Evolutionary conservation across 495 filamentous ascomycete genomes (phyloP), one percentile per base, ranked within the genome.

Genomic region (Collariella sp.): DNA sequence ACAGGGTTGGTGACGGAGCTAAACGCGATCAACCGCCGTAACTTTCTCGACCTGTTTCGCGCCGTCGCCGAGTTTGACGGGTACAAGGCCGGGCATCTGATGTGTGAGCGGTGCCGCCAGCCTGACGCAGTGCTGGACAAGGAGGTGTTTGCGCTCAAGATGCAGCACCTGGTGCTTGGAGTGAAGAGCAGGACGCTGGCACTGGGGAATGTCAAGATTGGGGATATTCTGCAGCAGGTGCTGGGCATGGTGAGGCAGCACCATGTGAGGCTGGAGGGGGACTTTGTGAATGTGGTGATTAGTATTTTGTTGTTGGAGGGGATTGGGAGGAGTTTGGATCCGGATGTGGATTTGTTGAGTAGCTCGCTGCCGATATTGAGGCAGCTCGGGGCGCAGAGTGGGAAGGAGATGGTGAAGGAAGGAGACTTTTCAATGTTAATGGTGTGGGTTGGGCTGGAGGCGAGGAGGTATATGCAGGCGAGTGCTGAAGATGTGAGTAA

Each of bases 271-370:
- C 79, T 99, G 31, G 94, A 97, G 63, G 94, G 94, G 2, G 94
- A 99, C 65, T 99, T 96, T 68, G 91, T 97, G 50, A 99, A 99
- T 63, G 93, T 99, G 2, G 91, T 99, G 16, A 87, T 99, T 50
- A 91, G 86, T 31, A 96, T 96, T 45, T 75, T 99, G 35, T 75
- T 99, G 1, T 75, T 99, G 1, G 94, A 99, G 64, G 94, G 94
- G 0, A 97, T 99, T 56, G 94, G 94, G 1, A 78, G 94, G 40
- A 86, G 72, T 55, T 74, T 99, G 31, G 82, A 99, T 66, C 93
- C 93, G 0, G 73, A 89, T 34, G 69, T 96, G 22, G 94, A 99
- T 70, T 73, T 99, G 3, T 83, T 99, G 19, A 76, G 70, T 61
- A 91, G 89, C 66, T 88, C 91, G 13, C 75, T 98, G 41, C 93